Base-by-base conservation (phyloP, 2,329 filamentous ascomycete genomes). In the Epichloe festucae region DNA sequence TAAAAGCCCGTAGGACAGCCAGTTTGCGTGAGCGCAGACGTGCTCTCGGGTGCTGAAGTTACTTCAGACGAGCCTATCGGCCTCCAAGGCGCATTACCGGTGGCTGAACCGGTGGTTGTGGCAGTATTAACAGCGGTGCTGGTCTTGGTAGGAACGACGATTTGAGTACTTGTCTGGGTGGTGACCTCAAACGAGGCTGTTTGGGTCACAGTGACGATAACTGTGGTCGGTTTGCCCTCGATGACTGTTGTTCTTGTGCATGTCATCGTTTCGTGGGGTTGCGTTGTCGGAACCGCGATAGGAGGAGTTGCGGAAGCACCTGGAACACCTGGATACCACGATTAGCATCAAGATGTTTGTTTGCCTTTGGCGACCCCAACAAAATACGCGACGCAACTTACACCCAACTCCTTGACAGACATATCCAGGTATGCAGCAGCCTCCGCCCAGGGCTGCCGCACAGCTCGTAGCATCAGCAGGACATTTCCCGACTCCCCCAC, bases 1-100 rank as follows among this genome's bases (percentile, higher is more conserved):
- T 97, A 97, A 73, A 90, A 97, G 2, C 90, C 90, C 0, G 84
- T 90, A 0, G 91, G 91, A 60, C 91, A 97, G 59, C 67, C 67
- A 5, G 61, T 62, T 52, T 70, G 67, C 11, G 67, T 67, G 12
- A 72, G 65, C 55, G 44, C 63, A 17, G 48, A 6, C 27, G 68
- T 68, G 15, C 66, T 67, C 8, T 63, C 59, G 1, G 70, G 70
- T 49, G 64, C 58, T 46, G 65, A 58, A 21, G 62, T 62, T 12
- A 71, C 75, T 3, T 50, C 47, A 5, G 52, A 44, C 8, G 54
- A 49, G 34, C 52, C 42, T 3, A 53, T 58, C 12, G 74, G 77
- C 15, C 75, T 71, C 59, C 74, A 71, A 1, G 77, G 74, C 2
- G 72, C 63, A 11, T 65, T 69, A 47, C 69, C 73, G 5, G 68